These are phyloP conservation scores for Leptosphaerulina australis DNA, from an alignment of 2,329 filamentous ascomycete genomes.

Conservation along the genomic window DNA sequence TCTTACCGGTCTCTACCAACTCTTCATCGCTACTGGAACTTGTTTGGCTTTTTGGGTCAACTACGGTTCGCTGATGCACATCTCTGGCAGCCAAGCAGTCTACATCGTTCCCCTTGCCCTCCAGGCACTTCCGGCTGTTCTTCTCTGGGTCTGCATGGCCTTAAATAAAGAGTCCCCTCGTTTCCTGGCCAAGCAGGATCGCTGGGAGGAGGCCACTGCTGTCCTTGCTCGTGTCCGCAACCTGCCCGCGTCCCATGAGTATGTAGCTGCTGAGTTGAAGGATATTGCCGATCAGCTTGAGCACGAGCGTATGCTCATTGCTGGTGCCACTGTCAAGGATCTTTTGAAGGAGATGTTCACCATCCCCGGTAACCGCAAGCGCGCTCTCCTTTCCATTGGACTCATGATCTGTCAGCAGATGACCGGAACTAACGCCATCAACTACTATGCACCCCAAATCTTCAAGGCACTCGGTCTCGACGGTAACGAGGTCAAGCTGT, in stretches of 20 bases:
- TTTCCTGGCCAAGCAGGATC: slow-evolving; percentile 70
- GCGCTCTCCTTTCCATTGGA: slow-evolving; percentile 68
- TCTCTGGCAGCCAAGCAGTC: slow-evolving; percentile 55
- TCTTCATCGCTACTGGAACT: slow-evolving; percentile 60
- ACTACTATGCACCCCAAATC: slow-evolving; percentile 74
- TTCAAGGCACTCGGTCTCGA: slow-evolving; percentile 69
- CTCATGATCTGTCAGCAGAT: slow-evolving; percentile 73
- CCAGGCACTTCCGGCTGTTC: slow-evolving; percentile 67
- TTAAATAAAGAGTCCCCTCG: slow-evolving; percentile 70
- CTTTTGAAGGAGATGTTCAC: slow-evolving; percentile 53
- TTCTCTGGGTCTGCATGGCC: slow-evolving; percentile 66
- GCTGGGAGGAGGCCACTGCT: slow-evolving; percentile 67
- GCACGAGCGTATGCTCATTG: slow-evolving; percentile 63
- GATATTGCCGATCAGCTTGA: slow-evolving; percentile 50
- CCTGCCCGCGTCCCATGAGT: slow-evolving; percentile 49
- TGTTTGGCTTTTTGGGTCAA: slow-evolving; percentile 63
- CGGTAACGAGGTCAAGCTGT: slow-evolving; percentile 64
- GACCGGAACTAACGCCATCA: slow-evolving; percentile 61
- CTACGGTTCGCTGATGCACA: slow-evolving; percentile 57
- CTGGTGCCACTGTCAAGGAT: slow-evolving; percentile 54
- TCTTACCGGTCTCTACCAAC: slow-evolving; percentile 65
- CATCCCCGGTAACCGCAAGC: slow-evolving; percentile 61
- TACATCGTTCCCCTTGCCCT: slow-evolving; percentile 69
- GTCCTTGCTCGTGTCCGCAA: slow-evolving; percentile 64
- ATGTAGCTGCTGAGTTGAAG: slow-evolving; percentile 46